Base-by-base conservation (phyloP, 768 basidiomycete species). In the Harrya chromipes region DNA sequence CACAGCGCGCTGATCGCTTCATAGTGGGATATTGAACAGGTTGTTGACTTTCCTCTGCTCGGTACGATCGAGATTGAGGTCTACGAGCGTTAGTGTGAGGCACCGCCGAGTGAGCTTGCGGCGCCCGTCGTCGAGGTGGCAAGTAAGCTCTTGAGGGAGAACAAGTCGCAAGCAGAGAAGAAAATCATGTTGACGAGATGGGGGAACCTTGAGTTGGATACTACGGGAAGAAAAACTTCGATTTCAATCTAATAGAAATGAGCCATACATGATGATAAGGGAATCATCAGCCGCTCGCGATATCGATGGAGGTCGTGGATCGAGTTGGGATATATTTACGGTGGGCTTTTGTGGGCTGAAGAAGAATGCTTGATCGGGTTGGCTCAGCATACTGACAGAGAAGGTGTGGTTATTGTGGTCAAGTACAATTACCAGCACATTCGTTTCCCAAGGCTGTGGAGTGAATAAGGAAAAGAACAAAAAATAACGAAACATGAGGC, bases 261-360 rank as follows among this genome's bases (percentile, higher is more conserved):
- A 29, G 29, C 29, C 29, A 29, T 29, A 12, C 29, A 23, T 39
- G 41, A 23, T 39, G 41, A 47, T 35, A 39, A 49, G 41, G n/a
- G n/a, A n/a, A n/a, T n/a, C n/a, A n/a, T n/a, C n/a, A n/a, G n/a
- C n/a, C n/a, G n/a, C n/a, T n/a, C n/a, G n/a, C n/a, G n/a, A n/a
- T n/a, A n/a, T n/a, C 49, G 55, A 53, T 49, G 50, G 40, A 20
- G 3, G 23, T 37, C 36, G 59, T 58, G 48, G 50, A 60, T 58
- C 56, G 39, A n/a, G 45, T 37, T 34, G 52, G 2, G 57, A 54
- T 19, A 59, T n/a, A 9, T 26, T 27, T 16, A 21, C 20, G 37
- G 14, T 21, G 21, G 24, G 10, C 27, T 43, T 23, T 12, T 20
- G 14, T 23, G 12, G 26, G 35, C 46, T 16, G n/a, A 20, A 16